Conservation (phyloP, 169 alveolate species). For the Eimeria maxima region DNA sequence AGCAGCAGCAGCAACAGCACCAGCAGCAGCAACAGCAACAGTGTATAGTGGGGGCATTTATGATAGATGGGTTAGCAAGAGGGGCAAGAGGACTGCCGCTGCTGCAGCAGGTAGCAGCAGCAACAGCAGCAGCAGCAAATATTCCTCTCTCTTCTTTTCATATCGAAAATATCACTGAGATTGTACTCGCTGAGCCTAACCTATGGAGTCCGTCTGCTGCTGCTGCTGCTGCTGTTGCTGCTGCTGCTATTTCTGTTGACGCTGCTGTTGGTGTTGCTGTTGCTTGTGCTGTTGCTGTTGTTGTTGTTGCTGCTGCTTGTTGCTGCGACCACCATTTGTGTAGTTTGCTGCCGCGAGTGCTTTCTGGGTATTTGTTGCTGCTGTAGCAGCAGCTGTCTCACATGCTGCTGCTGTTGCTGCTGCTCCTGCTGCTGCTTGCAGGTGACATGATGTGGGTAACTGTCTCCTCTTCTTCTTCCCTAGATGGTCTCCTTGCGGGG, state of each 20-base stretch:
- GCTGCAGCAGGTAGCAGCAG: slow-evolving; percentile 80
- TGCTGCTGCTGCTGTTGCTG: slow-evolving; percentile 53
- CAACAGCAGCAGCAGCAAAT: slow-evolving; percentile 41
- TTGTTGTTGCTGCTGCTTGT: background rate
- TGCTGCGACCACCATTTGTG: background rate
- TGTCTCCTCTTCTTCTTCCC: background rate
- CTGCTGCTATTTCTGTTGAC: background rate
- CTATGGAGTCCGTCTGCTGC: slow-evolving; percentile 53
- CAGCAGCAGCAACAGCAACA: slow-evolving; percentile 16
- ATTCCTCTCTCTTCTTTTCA: slow-evolving; percentile 41
- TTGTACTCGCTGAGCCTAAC: slow-evolving; percentile 39
- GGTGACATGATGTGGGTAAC: slow-evolving; percentile 21
- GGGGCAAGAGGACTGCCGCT: slow-evolving; percentile 72
- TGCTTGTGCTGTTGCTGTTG: slow-evolving; percentile 54
- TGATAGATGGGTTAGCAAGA: slow-evolving; percentile 71
- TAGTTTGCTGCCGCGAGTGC: background rate
- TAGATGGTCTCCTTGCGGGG: background rate
- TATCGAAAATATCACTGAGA: background rate
- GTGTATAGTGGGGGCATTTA: slow-evolving; percentile 58
- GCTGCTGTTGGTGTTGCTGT: background rate
- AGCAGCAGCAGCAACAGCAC: background rate
- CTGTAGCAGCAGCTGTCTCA: background rate
- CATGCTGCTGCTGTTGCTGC: slow-evolving; percentile 30
- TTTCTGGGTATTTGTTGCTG: background rate
- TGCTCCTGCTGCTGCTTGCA: slow-evolving; percentile 40